Evolutionary conservation across 2,329 filamentous ascomycete genomes (phyloP).

Genomic region (Aspergillus arachidicola): DNA sequence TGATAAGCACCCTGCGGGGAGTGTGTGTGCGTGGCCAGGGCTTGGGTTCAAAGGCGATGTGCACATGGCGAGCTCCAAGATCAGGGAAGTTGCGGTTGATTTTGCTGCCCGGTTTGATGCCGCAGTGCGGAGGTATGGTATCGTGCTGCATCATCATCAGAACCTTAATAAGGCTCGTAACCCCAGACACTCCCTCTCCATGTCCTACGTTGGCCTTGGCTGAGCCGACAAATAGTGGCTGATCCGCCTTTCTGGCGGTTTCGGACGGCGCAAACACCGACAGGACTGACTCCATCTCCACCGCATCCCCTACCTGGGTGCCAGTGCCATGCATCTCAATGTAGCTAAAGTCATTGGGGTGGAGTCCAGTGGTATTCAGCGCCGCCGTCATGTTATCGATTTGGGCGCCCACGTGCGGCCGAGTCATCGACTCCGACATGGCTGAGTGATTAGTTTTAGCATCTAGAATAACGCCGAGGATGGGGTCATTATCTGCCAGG

Average conservation of each 20-base stretch:
- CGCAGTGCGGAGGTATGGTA: constrained; percentile 66
- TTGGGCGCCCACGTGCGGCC: constrained; percentile 22
- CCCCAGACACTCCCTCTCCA: constrained; percentile 44
- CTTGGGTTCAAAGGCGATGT: constrained; percentile 49
- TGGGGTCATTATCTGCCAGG: constrained; percentile 49
- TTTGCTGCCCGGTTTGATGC: constrained; percentile 57
- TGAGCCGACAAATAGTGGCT: constrained; percentile 36
- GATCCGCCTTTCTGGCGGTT: constrained; percentile 20
- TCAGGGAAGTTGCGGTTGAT: constrained; percentile 38
- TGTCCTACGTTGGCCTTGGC: constrained; percentile 47
- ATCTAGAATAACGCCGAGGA: constrained; percentile 46
- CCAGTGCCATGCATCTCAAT: constrained; percentile 44
- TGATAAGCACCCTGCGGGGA: constrained; percentile 42
- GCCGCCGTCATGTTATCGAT: constrained; percentile 46
- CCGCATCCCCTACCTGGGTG: constrained; percentile 40
- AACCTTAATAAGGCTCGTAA: constrained; percentile 59
- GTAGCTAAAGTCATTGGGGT: constrained; percentile 40
- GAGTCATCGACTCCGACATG: too few species aligned
- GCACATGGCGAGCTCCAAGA: constrained; percentile 35
- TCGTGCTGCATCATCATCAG: constrained; percentile 67
- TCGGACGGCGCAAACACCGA: constrained; percentile 25
- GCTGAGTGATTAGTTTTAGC: constrained; percentile 47
- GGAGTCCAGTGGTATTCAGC: constrained; percentile 37
- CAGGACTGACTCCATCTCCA: constrained; percentile 40
- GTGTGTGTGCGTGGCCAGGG: constrained; percentile 33